These are phyloP conservation scores for Lachnum nothofagi DNA, from an alignment of 2,329 filamentous ascomycete genomes.

Conservation along the genomic window DNA sequence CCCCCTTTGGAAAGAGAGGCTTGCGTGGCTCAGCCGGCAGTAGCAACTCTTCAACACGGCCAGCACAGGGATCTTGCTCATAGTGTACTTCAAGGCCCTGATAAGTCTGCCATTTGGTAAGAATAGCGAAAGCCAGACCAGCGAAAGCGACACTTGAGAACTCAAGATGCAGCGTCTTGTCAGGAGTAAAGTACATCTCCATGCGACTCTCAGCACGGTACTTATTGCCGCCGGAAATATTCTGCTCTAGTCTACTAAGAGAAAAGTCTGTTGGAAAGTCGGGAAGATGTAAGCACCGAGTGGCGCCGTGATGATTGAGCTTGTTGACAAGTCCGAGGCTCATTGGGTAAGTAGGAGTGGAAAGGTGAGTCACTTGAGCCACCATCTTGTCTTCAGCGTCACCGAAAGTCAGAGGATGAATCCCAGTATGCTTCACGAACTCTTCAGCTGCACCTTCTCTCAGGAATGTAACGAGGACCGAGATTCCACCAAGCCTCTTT, in stretches of 20 bases:
- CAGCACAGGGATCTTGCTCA: constrained; percentile 25
- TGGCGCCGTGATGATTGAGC: constrained; percentile 4
- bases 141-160: constrained; percentile 23
- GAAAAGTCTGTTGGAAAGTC: constrained; percentile 13
- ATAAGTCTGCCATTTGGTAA: constrained; percentile 14
- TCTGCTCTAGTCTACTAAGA: constrained; percentile 6
- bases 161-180: constrained; percentile 20
- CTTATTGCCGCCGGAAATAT: constrained; percentile 7
- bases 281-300: constrained; percentile 22
- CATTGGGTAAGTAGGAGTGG: constrained; percentile 25
- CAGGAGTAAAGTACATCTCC: constrained; percentile 22
- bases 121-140: constrained; percentile 13
- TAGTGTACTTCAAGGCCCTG: constrained; percentile 13
- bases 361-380: constrained; percentile 15
- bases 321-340: background rate
- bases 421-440: constrained; percentile 18
- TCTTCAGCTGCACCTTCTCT: constrained; percentile 19
- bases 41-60: constrained; percentile 20
- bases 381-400: background rate
- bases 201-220: constrained; percentile 12
- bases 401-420: constrained; percentile 15
- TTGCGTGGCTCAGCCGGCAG: constrained; percentile 3
- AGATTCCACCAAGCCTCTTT: constrained; percentile 11
- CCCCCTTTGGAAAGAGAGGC: constrained; percentile 7
- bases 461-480: constrained; percentile 24